Conservation (phyloP, 805 yeast genomes). For the Candida parachauliodes region DNA sequence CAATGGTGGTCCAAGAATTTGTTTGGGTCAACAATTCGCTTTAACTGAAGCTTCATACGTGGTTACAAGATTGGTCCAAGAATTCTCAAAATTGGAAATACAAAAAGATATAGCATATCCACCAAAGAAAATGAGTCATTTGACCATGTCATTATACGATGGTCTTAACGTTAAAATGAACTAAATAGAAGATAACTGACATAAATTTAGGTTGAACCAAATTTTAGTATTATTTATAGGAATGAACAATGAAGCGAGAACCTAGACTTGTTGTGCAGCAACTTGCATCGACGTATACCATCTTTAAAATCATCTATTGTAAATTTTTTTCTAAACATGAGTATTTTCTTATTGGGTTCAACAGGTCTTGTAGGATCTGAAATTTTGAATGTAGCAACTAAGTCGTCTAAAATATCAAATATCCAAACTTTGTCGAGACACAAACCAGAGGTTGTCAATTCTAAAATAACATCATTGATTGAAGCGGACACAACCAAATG, state of each 20-base stretch:
- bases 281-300: too few relatives aligned
- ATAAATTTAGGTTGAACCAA: too few relatives aligned
- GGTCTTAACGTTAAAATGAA: slow-evolving; percentile 7
- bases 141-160: slow-evolving; percentile 21
- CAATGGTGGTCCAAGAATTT: slow-evolving; percentile 55
- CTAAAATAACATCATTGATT: slow-evolving; percentile 35
- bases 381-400: slow-evolving; percentile 45
- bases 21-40: slow-evolving; percentile 56
- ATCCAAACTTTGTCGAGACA: slow-evolving; percentile 54
- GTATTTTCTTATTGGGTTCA: slow-evolving; percentile 50
- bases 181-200: too few relatives aligned
- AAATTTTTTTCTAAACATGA: slow-evolving; percentile 9
- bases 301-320: too few relatives aligned
- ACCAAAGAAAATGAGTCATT: slow-evolving; percentile 24
- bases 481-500: slow-evolving; percentile 50
- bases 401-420: slow-evolving; percentile 31
- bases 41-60: slow-evolving; percentile 48
- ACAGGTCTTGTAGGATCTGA: slow-evolving; percentile 75
- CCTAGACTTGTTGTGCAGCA: too few relatives aligned
- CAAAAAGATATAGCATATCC: slow-evolving; percentile 18
- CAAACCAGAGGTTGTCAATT: slow-evolving; percentile 25
- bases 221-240: too few relatives aligned
- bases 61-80: slow-evolving; percentile 29
- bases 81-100: slow-evolving; percentile 15
- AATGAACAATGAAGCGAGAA: too few relatives aligned